phyloP scores from a whole-genome alignment of 2,329 filamentous ascomycete genomes.

The Fusarium citri region DNA sequence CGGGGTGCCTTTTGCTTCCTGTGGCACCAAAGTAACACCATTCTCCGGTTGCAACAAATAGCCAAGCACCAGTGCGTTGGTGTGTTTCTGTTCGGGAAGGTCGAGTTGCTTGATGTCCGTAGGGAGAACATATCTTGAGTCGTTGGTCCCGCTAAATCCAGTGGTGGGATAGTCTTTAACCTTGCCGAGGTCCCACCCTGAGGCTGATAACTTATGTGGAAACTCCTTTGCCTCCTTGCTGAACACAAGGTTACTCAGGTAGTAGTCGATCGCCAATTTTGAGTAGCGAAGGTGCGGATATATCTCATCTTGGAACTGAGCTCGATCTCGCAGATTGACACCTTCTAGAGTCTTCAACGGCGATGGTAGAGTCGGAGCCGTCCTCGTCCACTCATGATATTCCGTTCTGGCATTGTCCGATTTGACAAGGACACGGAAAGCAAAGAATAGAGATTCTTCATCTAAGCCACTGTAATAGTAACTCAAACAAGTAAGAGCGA shows the following conservation, averaged over 20 bases:
- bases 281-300: conserved; percentile 58
- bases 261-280: conserved; percentile 54
- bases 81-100: conserved; percentile 65
- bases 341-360: conserved; percentile 57
- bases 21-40: background rate
- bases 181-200: conserved; percentile 69
- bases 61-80: conserved; percentile 71
- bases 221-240: conserved; percentile 71
- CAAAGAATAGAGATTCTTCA: conserved; percentile 60
- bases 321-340: conserved; percentile 69
- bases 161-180: conserved; percentile 58
- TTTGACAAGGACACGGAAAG: conserved; percentile 60
- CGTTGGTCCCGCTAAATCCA: conserved; percentile 79
- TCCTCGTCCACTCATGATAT: conserved; percentile 62
- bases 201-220: conserved; percentile 69
- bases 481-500: conserved; percentile 70
- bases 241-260: conserved; percentile 73
- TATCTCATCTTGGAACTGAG: conserved; percentile 51
- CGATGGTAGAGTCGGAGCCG: conserved; percentile 47
- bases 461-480: conserved; percentile 69
- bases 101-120: conserved; percentile 72
- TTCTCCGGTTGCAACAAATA: conserved; percentile 67
- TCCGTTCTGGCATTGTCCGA: conserved; percentile 64
- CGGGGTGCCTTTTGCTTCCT: background rate
- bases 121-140: conserved; percentile 69